phyloP scores from a whole-genome alignment of 2,329 filamentous ascomycete species.

The Leptographium flavum region DNA sequence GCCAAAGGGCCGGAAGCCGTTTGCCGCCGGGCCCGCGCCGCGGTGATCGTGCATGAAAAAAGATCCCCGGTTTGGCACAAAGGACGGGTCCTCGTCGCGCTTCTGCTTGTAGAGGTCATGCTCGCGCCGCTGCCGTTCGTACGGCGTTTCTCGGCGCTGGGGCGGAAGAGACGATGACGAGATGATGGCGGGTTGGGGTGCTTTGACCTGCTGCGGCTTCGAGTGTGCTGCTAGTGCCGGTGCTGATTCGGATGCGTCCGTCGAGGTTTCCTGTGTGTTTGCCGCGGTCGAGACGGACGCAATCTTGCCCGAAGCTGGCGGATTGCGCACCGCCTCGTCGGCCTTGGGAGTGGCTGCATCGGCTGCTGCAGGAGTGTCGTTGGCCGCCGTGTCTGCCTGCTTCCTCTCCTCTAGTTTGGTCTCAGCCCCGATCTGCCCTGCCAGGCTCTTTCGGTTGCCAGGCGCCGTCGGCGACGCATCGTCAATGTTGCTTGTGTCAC shows the following conservation, averaged over 20 bases:
- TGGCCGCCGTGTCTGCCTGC: neutral
- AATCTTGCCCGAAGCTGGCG: constrained; percentile 21
- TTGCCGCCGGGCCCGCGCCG: constrained; percentile 60
- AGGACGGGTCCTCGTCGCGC: constrained; percentile 77
- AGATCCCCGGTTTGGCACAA: constrained; percentile 83
- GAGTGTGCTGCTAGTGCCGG: neutral
- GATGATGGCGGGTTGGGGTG: constrained; percentile 21
- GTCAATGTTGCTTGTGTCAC: constrained; percentile 49
- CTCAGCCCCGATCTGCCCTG: neutral
- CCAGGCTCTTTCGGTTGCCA: constrained; percentile 14
- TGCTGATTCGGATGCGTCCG: constrained; percentile 12
- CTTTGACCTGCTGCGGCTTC: constrained; percentile 8
- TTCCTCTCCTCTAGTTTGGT: neutral
- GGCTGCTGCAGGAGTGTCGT: constrained; percentile 18
- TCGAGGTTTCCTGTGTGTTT: neutral
- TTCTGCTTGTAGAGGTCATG: constrained; percentile 85
- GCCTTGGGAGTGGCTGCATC: constrained; percentile 32
- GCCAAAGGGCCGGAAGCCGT: constrained; percentile 59
- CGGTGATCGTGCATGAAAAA: constrained; percentile 97
- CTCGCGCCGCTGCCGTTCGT: constrained; percentile 64
- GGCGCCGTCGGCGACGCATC: constrained; percentile 37
- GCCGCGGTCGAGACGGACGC: constrained; percentile 8
- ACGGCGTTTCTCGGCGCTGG: constrained; percentile 32
- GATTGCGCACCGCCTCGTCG: constrained; percentile 42
- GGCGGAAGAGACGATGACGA: constrained; percentile 5